phyloP scores from a whole-genome alignment of 1,284 basidiomycete species.

The Ceratobasidium theobromae region DNA sequence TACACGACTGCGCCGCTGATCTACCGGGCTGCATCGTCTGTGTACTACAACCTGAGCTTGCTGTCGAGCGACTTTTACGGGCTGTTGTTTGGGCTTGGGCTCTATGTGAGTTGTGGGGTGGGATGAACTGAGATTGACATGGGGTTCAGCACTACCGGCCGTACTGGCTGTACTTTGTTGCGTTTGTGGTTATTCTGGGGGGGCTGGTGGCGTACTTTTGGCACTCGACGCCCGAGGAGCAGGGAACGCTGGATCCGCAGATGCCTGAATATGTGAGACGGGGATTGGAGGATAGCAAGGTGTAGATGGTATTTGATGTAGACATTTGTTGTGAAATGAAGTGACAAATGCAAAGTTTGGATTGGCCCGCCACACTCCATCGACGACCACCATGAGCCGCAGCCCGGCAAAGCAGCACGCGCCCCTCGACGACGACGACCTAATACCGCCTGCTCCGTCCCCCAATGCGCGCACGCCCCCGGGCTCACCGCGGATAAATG shows the following conservation, averaged over 20 bases:
- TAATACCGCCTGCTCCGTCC: background rate
- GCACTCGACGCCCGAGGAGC: slow-evolving; percentile 74
- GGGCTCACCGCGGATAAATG: slow-evolving; percentile 12
- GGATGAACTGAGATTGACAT: too few relatives aligned
- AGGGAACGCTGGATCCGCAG: slow-evolving; percentile 64
- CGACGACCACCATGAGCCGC: background rate
- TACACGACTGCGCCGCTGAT: slow-evolving; percentile 83
- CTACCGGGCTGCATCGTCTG: slow-evolving; percentile 78
- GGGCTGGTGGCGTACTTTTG: slow-evolving; percentile 82
- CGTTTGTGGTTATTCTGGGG: slow-evolving; percentile 66
- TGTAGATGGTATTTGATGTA: too few relatives aligned
- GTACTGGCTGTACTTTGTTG: slow-evolving; percentile 81
- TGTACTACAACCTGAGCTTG: slow-evolving; percentile 79
- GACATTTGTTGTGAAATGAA: too few relatives aligned
- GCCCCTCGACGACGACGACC: slow-evolving; percentile 4
- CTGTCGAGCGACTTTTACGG: slow-evolving; percentile 85
- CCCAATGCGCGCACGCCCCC: slow-evolving; percentile 3
- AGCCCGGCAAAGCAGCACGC: slow-evolving; percentile 12
- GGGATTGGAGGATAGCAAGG: background rate
- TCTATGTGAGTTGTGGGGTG: slow-evolving; percentile 63
- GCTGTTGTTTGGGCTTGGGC: slow-evolving; percentile 72
- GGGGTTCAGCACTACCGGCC: slow-evolving; percentile 77
- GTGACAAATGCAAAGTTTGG: background rate
- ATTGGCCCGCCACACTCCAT: too few relatives aligned
- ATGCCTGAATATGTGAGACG: slow-evolving; percentile 59